These are phyloP conservation scores for Taphrina deformans DNA, from an alignment of 1,139 yeast species.

Conservation along the genomic window DNA sequence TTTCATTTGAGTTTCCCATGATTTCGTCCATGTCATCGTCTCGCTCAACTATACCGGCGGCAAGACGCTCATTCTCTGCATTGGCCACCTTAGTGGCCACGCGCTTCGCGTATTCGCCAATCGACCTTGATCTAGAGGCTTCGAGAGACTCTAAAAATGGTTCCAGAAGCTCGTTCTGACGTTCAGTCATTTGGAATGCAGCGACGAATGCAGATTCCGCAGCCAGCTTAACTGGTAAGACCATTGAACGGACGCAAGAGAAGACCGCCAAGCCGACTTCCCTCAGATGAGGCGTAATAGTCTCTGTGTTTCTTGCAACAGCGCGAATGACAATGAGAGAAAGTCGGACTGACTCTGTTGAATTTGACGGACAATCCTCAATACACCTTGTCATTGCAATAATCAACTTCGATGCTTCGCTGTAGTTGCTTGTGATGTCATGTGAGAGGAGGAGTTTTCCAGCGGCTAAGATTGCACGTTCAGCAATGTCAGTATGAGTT, in stretches of 20 bases:
- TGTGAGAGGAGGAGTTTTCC: constrained; percentile 62
- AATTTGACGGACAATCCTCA: constrained; percentile 58
- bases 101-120: constrained; percentile 35
- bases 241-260: constrained; percentile 75
- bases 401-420: constrained; percentile 47
- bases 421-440: constrained; percentile 38
- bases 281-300: constrained; percentile 57
- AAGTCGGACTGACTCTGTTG: constrained; percentile 78
- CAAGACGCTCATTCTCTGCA: constrained; percentile 32
- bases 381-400: constrained; percentile 55
- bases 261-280: constrained; percentile 71
- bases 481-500: constrained; percentile 58
- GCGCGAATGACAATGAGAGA: constrained; percentile 76
- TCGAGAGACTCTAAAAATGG: constrained; percentile 54
- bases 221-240: constrained; percentile 88
- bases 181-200: constrained; percentile 69
- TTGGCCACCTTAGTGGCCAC: constrained; percentile 34
- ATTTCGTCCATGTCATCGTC: constrained; percentile 31
- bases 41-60: constrained; percentile 23
- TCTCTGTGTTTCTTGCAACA: constrained; percentile 62
- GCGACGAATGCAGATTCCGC: constrained; percentile 89
- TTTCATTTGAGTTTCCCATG: background rate
- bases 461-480: constrained; percentile 76
- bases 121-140: constrained; percentile 33
- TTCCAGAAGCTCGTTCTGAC: constrained; percentile 61